Conservation (phyloP, 2,329 filamentous ascomycete genomes). For the Diaporthe humulicola region DNA sequence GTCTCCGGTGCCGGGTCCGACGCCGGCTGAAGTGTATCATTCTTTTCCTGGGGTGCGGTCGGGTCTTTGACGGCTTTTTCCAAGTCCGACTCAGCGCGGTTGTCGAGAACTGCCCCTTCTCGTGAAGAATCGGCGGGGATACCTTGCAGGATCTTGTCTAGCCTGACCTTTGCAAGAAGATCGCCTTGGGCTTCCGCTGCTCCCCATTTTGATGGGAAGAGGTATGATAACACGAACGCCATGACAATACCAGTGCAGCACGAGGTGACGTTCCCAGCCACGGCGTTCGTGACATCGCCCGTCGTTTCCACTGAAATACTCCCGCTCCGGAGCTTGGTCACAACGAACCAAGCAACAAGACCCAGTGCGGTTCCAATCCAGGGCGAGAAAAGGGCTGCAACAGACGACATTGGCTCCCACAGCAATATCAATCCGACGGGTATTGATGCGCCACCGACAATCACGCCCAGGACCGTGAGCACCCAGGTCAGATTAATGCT, state of each 20-base stretch:
- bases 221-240: constrained; percentile 49
- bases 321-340: constrained; percentile 50
- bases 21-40: constrained; percentile 31
- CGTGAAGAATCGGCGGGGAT: constrained; percentile 28
- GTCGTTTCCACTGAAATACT: constrained; percentile 52
- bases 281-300: constrained; percentile 53
- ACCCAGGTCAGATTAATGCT: constrained; percentile 55
- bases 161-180: constrained; percentile 43
- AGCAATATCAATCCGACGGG: constrained; percentile 53
- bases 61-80: constrained; percentile 34
- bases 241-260: constrained; percentile 51
- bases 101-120: neutral
- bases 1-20: constrained; percentile 44
- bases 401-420: constrained; percentile 55
- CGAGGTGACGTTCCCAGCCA: constrained; percentile 54
- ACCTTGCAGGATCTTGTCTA: constrained; percentile 48
- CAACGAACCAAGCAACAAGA: constrained; percentile 54
- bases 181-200: constrained; percentile 41
- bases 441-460: constrained; percentile 54
- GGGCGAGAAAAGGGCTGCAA: constrained; percentile 51
- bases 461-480: constrained; percentile 54
- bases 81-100: constrained; percentile 9
- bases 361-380: constrained; percentile 51
- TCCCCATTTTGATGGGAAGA: constrained; percentile 49
- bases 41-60: neutral